Evolutionary conservation across 371 early-diverging fungal genomes (phyloP).

Genomic region (Fennellomyces sp.): DNA sequence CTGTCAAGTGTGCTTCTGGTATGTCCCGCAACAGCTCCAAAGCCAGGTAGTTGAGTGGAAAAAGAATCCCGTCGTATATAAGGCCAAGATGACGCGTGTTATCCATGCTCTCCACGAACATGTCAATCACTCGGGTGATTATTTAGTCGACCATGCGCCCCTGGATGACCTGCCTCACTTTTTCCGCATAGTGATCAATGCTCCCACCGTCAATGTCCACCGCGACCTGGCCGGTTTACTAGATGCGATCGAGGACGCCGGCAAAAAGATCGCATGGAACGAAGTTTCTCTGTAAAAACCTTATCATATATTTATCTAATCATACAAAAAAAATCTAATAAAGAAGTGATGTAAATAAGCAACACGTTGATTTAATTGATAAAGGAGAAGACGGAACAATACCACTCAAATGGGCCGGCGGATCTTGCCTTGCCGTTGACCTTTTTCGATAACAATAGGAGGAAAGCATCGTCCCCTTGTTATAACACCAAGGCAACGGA

Average conservation of each 20-base stretch:
- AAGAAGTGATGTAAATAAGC: no score
- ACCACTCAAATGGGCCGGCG: no score
- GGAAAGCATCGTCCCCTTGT: no score
- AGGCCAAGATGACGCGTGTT: constrained; percentile 41
- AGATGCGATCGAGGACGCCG: constrained; percentile 55
- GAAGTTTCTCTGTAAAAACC: neutral
- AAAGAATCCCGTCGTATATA: constrained; percentile 18
- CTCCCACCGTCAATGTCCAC: constrained; percentile 58
- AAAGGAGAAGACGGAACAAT: no score
- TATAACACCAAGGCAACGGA: no score
- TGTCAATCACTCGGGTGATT: constrained; percentile 55
- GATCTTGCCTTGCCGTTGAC: no score
- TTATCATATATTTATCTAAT: no score
- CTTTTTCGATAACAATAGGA: no score
- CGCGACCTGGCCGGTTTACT: constrained; percentile 59
- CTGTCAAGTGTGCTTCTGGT: constrained; percentile 75
- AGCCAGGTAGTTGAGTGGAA: constrained; percentile 9
- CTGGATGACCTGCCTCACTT: constrained; percentile 61
- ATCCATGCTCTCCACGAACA: constrained; percentile 57
- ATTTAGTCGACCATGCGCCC: constrained; percentile 72
- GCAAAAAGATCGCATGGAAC: constrained; percentile 30
- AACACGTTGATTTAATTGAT: no score
- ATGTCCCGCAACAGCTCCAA: constrained; percentile 38
- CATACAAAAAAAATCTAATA: no score
- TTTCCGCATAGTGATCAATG: constrained; percentile 76